These are phyloP conservation scores for Boletellus emodensis DNA, from an alignment of 768 basidiomycete genomes.

Conservation along the genomic window DNA sequence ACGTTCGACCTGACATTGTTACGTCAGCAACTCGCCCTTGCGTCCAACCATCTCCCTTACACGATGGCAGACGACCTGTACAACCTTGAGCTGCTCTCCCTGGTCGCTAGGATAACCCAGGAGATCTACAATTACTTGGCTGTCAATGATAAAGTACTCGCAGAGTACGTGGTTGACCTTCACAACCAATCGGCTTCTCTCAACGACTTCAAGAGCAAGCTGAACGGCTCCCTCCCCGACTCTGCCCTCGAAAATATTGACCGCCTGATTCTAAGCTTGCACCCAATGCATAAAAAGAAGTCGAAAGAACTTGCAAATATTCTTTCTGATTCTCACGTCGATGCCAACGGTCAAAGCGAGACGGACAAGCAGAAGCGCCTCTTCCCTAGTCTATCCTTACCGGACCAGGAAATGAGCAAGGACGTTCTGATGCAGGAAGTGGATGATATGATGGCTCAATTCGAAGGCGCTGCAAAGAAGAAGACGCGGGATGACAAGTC, in stretches of 20 bases:
- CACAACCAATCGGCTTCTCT: slow-evolving; percentile 82
- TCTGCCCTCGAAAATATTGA: slow-evolving; percentile 92
- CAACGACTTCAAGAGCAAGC: slow-evolving; percentile 74
- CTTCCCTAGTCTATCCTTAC: slow-evolving; percentile 85
- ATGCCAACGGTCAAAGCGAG: slow-evolving; percentile 41
- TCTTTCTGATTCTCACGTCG: slow-evolving; percentile 30
- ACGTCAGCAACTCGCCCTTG: slow-evolving; percentile 18
- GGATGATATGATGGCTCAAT: slow-evolving; percentile 81
- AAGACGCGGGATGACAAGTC: slow-evolving; percentile 38
- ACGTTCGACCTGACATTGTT: not conserved
- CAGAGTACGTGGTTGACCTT: slow-evolving; percentile 90
- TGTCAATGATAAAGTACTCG: slow-evolving; percentile 85
- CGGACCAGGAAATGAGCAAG: slow-evolving; percentile 65
- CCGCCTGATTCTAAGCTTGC: slow-evolving; percentile 89
- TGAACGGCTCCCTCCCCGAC: slow-evolving; percentile 80
- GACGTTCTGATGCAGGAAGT: slow-evolving; percentile 86
- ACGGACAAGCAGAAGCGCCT: slow-evolving; percentile 75
- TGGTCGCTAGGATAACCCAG: slow-evolving; percentile 88
- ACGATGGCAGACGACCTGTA: slow-evolving; percentile 79
- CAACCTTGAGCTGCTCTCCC: slow-evolving; percentile 88
- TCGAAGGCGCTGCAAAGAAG: slow-evolving; percentile 67
- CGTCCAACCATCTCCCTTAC: slow-evolving; percentile 2
- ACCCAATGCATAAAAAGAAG: slow-evolving; percentile 90
- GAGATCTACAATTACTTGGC: slow-evolving; percentile 88
- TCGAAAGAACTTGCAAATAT: slow-evolving; percentile 37